Percentiles rank a stretch among this genome's conserved stretches.
phyloP scores from a whole-genome alignment of 1,139 yeast genomes.

The Lizanozyma gosingica region DNA sequence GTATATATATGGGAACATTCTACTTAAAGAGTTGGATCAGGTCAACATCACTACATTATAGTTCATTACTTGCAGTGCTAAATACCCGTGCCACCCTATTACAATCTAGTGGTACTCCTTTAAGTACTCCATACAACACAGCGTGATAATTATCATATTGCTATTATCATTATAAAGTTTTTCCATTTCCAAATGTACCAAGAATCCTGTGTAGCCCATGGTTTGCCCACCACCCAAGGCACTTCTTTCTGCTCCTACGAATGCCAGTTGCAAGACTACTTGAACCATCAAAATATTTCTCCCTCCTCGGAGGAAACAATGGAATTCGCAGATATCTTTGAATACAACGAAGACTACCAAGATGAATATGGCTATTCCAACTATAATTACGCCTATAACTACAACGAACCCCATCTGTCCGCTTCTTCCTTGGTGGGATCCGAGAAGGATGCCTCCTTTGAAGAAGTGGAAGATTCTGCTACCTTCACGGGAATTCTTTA shows the following conservation, averaged over 20 bases:
- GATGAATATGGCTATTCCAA: constrained; percentile 1
- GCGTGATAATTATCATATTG: no score
- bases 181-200: constrained; percentile 11
- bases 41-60: no score
- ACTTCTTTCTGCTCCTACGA: constrained; percentile 14
- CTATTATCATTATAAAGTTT: no score
- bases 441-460: neutral
- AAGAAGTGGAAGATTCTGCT: neutral
- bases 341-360: constrained; percentile 1
- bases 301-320: neutral
- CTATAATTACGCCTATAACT: neutral
- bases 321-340: constrained; percentile 1
- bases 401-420: neutral
- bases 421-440: neutral
- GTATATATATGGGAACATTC: no score
- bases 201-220: constrained; percentile 14
- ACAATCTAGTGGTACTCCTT: no score
- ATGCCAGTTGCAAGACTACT: constrained; percentile 8
- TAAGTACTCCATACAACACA: no score
- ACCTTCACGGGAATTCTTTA: constrained; percentile 1
- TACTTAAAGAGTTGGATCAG: no score
- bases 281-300: neutral
- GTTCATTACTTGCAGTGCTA: no score
- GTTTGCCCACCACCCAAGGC: constrained; percentile 10
- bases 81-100: no score